Percentiles rank a stretch among this genome's conserved stretches.
These are phyloP conservation scores for Penicillium sp. DNA, from an alignment of 2,329 filamentous ascomycete species.

Conservation along the genomic window DNA sequence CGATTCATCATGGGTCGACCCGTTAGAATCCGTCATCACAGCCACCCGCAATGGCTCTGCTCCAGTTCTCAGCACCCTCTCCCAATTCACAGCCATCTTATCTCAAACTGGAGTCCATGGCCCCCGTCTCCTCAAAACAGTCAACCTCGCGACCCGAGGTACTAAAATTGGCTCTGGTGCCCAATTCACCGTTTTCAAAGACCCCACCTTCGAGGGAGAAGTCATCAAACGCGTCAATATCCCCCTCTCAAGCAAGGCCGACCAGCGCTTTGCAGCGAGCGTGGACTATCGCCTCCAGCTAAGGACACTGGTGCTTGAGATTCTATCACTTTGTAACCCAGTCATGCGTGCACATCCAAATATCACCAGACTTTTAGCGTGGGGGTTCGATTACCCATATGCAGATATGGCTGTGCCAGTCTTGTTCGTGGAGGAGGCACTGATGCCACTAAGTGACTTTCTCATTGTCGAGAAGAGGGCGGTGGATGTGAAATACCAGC, in stretches of 20 bases:
- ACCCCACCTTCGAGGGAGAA: conserved; percentile 25
- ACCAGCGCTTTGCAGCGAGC: conserved; percentile 25
- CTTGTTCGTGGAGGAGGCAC: conserved; percentile 32
- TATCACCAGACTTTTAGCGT: conserved; percentile 29
- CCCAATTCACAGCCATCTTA: conserved; percentile 33
- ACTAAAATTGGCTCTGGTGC: conserved; percentile 30
- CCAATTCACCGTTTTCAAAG: conserved; percentile 34
- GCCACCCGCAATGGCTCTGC: conserved; percentile 32
- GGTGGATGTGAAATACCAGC: conserved; percentile 26
- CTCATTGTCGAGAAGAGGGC: conserved; percentile 17
- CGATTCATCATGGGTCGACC: conserved; percentile 19
- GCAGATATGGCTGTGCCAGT: conserved; percentile 32
- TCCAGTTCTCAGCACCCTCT: conserved; percentile 28
- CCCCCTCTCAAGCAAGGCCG: conserved; percentile 23
- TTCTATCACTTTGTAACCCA: conserved; percentile 33
- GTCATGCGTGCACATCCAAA: conserved; percentile 31
- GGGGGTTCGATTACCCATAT: conserved; percentile 34
- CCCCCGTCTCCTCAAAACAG: conserved; percentile 26
- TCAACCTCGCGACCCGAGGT: conserved; percentile 26
- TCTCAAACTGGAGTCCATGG: conserved; percentile 32
- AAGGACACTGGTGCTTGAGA: conserved; percentile 29
- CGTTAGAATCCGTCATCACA: conserved; percentile 29
- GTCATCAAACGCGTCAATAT: conserved; percentile 36
- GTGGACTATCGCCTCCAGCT: conserved; percentile 31
- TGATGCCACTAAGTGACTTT: conserved; percentile 32